Percentiles rank a stretch among this genome's conserved stretches.
Conservation (phyloP, 257 asterid genomes). For the Paulownia fortunei region DNA sequence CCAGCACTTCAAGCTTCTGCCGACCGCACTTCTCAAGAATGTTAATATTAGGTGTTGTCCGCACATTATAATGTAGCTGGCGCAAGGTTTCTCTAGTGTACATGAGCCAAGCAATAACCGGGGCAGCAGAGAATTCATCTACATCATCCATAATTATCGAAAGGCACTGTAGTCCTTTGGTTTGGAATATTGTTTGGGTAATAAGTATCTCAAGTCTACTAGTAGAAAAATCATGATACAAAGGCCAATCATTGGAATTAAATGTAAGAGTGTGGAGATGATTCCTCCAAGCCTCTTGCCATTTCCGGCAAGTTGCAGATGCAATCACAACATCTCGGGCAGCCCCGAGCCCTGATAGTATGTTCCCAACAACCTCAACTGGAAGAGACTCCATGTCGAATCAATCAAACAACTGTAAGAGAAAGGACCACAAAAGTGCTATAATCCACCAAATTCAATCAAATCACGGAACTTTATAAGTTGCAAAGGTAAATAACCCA, state of each 20-base stretch:
- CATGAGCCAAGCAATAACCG: constrained; percentile 93
- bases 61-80: constrained; percentile 75
- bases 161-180: constrained; percentile 70
- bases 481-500: constrained; percentile 28
- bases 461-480: constrained; percentile 23
- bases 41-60: constrained; percentile 78
- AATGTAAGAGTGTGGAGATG: constrained; percentile 80
- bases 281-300: constrained; percentile 84
- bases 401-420: constrained; percentile 31
- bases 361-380: constrained; percentile 90
- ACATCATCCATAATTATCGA: constrained; percentile 84
- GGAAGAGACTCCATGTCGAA: constrained; percentile 79
- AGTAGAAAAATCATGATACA: constrained; percentile 67
- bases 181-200: constrained; percentile 81
- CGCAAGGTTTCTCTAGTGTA: constrained; percentile 81
- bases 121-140: constrained; percentile 82
- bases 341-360: constrained; percentile 76
- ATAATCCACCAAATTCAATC: constrained; percentile 35
- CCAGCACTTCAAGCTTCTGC: constrained; percentile 80
- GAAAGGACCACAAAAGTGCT: constrained; percentile 21
- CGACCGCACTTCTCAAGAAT: constrained; percentile 89
- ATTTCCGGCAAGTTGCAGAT: constrained; percentile 81
- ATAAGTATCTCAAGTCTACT: constrained; percentile 76
- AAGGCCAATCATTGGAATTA: constrained; percentile 83
- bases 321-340: constrained; percentile 89